Base-by-base conservation (phyloP, 2,329 filamentous ascomycete species). In the Allantophomopsis lycopodina region DNA sequence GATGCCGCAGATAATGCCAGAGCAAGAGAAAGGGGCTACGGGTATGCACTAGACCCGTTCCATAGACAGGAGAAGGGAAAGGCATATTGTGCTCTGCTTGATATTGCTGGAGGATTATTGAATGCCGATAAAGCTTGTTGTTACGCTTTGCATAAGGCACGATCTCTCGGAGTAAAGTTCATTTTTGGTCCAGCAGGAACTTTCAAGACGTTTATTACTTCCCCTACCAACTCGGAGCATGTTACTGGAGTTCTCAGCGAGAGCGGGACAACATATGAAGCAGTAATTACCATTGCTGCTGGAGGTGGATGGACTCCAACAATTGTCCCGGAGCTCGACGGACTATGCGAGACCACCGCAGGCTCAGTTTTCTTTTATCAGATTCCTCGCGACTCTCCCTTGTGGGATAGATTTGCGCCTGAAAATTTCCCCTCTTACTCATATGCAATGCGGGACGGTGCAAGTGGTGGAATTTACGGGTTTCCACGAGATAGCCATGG, bases 381-480 rank as follows among this genome's bases (percentile, higher is more conserved):
- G n/a, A 40, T 62, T 2, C 43, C 43, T 3, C 57, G 56, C 1
- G 23, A 44, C 1, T 21, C 48, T 2, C 53, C 57, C 32, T 49
- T 63, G 1, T 56, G 56, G 52, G 40, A 55, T 2, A 55, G 49
- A 18, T 62, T 56, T 39, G 41, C 48, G 11, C 55, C 57, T 2
- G 50, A 56, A 5, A 55, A 52, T 12, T 61, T 59, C 36, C 58
- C 60, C 2, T 52, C 56, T 7, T 62, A 35, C 17, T n/a, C 32
- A 2, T 43, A 30, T 13, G 37, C 32, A 4, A 30, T 17, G 4
- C 31, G 36, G 23, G 7, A n/a, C 11, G 28, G 35, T 7, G 48
- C 52, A 4, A 49, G 56, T 7, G 64, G 62, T 1, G 65, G 64
- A 2, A 52, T 70, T 0, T 68, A 70, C 44, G 67, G 68, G 13